Percentiles rank a stretch among this genome's conserved stretches.
These are phyloP conservation scores for Dovyalis caffra DNA, from an alignment of 345 rosid species.

Conservation along the genomic window DNA sequence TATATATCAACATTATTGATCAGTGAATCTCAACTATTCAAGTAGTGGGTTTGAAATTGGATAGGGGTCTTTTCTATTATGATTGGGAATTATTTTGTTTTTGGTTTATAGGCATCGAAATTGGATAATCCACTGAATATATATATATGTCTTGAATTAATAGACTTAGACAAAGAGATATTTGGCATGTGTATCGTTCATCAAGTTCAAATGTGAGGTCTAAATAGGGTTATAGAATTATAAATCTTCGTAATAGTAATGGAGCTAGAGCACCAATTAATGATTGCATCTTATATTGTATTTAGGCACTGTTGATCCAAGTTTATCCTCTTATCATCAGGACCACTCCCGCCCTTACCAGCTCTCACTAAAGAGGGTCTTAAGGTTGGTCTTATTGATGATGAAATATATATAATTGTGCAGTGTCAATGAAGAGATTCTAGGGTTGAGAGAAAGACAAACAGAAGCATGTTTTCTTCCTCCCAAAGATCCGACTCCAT, in stretches of 20 bases:
- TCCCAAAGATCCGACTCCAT: constrained; percentile 43
- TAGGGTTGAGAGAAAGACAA: constrained; percentile 67
- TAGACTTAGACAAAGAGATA: not conserved
- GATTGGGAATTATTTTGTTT: no score
- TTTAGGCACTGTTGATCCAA: constrained; percentile 19
- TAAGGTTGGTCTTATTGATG: constrained; percentile 48
- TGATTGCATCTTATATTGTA: constrained; percentile 17
- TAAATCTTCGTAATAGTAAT: not conserved
- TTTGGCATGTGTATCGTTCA: not conserved
- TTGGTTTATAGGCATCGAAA: no score
- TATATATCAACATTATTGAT: not conserved
- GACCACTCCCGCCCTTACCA: constrained; percentile 30
- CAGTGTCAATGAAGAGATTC: constrained; percentile 58
- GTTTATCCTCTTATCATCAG: constrained; percentile 43
- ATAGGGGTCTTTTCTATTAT: no score
- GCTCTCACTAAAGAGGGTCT: constrained; percentile 48
- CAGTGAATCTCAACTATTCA: not conserved
- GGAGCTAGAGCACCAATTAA: not conserved
- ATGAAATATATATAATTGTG: constrained; percentile 19
- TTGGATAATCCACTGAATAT: no score
- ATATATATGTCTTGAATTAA: not conserved
- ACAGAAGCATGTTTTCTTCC: constrained; percentile 49
- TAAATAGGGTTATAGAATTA: not conserved
- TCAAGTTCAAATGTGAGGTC: not conserved
- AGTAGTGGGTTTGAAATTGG: no score